phyloP scores from a whole-genome alignment of 257 asterid species.

The Lantana camara region DNA sequence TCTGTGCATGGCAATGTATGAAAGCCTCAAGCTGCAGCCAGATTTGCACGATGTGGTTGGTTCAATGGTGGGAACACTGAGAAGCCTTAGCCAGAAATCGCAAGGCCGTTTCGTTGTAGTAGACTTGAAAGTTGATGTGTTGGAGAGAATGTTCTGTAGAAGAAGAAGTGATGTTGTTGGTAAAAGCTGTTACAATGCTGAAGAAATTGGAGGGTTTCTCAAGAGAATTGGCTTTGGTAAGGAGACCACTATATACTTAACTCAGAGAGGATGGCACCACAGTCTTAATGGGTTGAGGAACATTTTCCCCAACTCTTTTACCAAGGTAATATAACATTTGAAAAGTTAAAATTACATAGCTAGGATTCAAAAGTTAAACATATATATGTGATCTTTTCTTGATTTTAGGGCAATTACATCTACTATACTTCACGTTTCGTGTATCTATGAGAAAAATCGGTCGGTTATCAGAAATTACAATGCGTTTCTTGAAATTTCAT shows the following conservation, averaged over 20 bases:
- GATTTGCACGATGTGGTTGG: slow-evolving; percentile 43
- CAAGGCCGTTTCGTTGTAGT: slow-evolving; percentile 54
- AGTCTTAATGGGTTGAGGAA: slow-evolving; percentile 49
- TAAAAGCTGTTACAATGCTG: slow-evolving; percentile 33
- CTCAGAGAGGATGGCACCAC: slow-evolving; percentile 56
- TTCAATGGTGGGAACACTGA: slow-evolving; percentile 51
- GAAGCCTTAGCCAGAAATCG: slow-evolving; percentile 45
- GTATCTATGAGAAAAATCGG: too few relatives aligned
- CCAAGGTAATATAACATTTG: slow-evolving; percentile 52
- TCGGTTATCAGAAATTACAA: too few relatives aligned
- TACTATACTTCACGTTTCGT: too few relatives aligned
- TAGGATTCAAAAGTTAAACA: too few relatives aligned
- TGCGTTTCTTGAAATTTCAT: too few relatives aligned
- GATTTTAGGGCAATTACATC: too few relatives aligned
- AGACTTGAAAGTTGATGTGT: slow-evolving; percentile 41
- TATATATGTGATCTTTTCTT: too few relatives aligned
- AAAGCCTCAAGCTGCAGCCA: slow-evolving; percentile 42
- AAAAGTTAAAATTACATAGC: too few relatives aligned
- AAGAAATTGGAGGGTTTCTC: slow-evolving; percentile 46
- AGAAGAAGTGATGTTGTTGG: slow-evolving; percentile 6
- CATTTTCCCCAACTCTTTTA: slow-evolving; percentile 58
- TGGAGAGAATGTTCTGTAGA: slow-evolving; percentile 29
- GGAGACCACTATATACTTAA: slow-evolving; percentile 51
- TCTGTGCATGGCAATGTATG: slow-evolving; percentile 50
- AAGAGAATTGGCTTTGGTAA: slow-evolving; percentile 46